A percentile compares a stretch with the other conserved stretches of the same genome.
phyloP scores from a whole-genome alignment of 1,284 basidiomycete genomes.

The Melampsora medusae region DNA sequence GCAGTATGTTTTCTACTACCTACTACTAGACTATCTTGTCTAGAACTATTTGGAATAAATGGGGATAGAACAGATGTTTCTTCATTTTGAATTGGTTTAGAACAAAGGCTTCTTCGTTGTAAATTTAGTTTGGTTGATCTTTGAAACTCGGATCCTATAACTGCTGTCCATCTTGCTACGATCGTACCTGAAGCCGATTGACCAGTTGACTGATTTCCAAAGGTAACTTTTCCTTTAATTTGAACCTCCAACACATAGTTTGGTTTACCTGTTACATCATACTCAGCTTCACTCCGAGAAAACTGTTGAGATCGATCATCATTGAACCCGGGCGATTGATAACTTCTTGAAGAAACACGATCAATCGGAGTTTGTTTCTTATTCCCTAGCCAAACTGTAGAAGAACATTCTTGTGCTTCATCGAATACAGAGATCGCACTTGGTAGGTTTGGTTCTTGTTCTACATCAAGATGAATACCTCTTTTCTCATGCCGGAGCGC shows the following conservation, averaged over 20 bases:
- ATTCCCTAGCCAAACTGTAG: slow-evolving; percentile 2
- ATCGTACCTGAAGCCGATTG: neutral
- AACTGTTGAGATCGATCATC: neutral
- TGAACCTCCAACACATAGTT: neutral
- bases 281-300: neutral
- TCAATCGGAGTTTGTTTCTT: neutral
- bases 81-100: neutral
- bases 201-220: neutral
- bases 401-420: neutral
- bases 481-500: neutral
- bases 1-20: slow-evolving; percentile 6
- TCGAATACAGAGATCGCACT: neutral
- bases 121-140: neutral
- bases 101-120: neutral
- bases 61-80: neutral
- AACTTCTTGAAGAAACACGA: neutral
- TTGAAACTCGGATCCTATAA: neutral
- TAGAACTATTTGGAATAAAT: neutral
- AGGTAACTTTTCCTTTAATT: neutral
- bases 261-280: neutral
- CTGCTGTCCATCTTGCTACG: neutral
- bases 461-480: neutral
- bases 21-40: slow-evolving; percentile 1
- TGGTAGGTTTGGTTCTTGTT: neutral
- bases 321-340: neutral